Evolutionary conservation across 345 rosid genomes (phyloP), one percentile per base, ranked within the genome.

Genomic region (Citrus unshiu): DNA sequence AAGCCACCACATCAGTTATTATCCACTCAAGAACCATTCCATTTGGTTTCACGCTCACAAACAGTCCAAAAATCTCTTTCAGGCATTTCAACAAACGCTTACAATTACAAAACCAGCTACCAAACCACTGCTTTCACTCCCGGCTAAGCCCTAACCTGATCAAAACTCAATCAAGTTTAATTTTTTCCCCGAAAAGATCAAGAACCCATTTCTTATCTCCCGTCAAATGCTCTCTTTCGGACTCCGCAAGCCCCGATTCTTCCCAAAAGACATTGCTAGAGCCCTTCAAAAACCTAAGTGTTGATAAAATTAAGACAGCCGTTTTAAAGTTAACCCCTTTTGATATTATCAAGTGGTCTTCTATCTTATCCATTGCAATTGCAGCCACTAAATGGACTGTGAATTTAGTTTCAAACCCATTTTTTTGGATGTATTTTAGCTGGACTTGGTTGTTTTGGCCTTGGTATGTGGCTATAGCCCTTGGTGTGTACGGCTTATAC

Each of bases 361-460:
- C 69, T 75, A n/a, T 90, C 72, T 76, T 91, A 25, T 88, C 96
- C 49, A 46, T 85, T 85, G 80, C 89, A 65, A 75, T 87, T 74
- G 87, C 94, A 77, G 87, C 88, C 46, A 74, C 89, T 3, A 95
- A 89, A 85, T 86, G 91, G 97, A 75, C 86, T 2, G 80, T 78
- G 75, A 87, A 81, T 63, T 80, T 88, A 84, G 70, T 79, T 24
- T 76, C 91, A 27, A 86, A 86, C 78, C 98, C 98, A 3, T 93
- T 93, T 83, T 92, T 93, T 82, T 93, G 96, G 96, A 87, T 90
- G 93, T 91, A 93, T 85, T 92, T 93, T 77, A 92, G 95, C 94
- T 91, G 97, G 97, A 87, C 89, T 63, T 93, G 95, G 98, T 62
- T 93, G 83, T 92, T 95, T 85, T 92, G 98, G 99, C 99, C 98